Evolutionary conservation across 176 grass and related monocot genomes (phyloP), one percentile per base, ranked within the genome.

Genomic region (Musa schizocarpa): DNA sequence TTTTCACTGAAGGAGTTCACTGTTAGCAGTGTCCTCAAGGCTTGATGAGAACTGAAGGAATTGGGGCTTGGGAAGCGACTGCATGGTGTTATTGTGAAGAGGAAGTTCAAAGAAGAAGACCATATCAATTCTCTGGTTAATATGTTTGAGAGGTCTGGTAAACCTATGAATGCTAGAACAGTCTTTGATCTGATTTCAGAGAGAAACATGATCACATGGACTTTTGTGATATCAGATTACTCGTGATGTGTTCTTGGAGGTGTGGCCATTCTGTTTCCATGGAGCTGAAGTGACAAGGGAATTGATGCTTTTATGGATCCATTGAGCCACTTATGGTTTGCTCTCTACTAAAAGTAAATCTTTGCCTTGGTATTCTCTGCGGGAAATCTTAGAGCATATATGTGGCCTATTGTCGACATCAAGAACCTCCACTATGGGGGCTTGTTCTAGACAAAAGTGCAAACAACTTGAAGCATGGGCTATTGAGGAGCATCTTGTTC

Each of bases 141-240:
- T 68, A 92, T 96, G 92, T 92, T 92, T 78, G 82, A 86, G 12
- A 89, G 92, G 67, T 92, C 87, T 8, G 72, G 86, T 22, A 25
- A 89, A 69, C 81, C 87, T 17, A 68, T 76, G 74, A 80, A 96
- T 87, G 89, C 89, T 25, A 73, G 77, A 74, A 71, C 75, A 67
- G 84, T 96, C 65, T 96, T 96, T 55, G 78, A 87, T 76, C 77
- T 83, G 76, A 96, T 96, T 88, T 79, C 82, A 14, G 85, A 68
- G 75, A 96, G 92, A 92, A 96, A 96, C 75, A 92, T 86, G 23
- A 92, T 92, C 69, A 92, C 89, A 64, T 96, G 92, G 92, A 92
- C 92, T 50, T 96, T 86, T 51, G 87, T 96, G 80, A 96, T 96
- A 16, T 96, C 83, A 68, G 85, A 85, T 52, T 96, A 96, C 73